Conservation (phyloP, 768 basidiomycete species). For the Suillus subalutaceus region DNA sequence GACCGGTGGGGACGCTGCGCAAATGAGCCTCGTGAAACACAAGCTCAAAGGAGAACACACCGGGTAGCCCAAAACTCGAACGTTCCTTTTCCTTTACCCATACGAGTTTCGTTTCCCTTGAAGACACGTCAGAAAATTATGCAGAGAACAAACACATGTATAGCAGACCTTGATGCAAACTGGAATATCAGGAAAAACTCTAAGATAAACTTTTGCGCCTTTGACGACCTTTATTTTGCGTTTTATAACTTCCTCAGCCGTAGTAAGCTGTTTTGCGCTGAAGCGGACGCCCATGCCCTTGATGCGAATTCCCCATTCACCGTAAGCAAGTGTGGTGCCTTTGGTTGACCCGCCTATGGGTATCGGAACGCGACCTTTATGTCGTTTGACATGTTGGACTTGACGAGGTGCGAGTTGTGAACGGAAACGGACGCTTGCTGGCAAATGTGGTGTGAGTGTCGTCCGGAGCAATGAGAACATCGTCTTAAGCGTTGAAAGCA, state of each 20-base stretch:
- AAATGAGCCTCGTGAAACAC: slow-evolving; percentile 2
- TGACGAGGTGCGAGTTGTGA: slow-evolving; percentile 79
- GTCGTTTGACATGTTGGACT: slow-evolving; percentile 83
- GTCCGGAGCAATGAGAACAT: background rate
- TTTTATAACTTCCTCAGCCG: slow-evolving; percentile 86
- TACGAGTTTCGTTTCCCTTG: slow-evolving; percentile 96
- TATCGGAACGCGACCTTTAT: slow-evolving; percentile 87
- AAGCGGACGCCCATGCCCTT: slow-evolving; percentile 81
- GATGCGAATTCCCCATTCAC: slow-evolving; percentile 91
- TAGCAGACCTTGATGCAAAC: slow-evolving; percentile 89
- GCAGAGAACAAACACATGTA: background rate
- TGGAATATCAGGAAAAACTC: slow-evolving; percentile 91
- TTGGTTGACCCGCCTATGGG: slow-evolving; percentile 90
- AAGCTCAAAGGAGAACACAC: slow-evolving; percentile 42
- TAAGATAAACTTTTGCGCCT: slow-evolving; percentile 53
- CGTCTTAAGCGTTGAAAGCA: background rate
- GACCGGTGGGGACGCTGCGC: slow-evolving; percentile 78
- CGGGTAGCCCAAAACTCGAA: slow-evolving; percentile 98
- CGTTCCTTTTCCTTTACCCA: slow-evolving; percentile 98
- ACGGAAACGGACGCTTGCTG: slow-evolving; percentile 37
- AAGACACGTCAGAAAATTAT: background rate
- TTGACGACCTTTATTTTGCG: slow-evolving; percentile 89
- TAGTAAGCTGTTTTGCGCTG: slow-evolving; percentile 81
- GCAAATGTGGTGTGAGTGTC: background rate
- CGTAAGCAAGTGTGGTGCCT: slow-evolving; percentile 90